Base-by-base conservation (phyloP, 2,329 filamentous ascomycete genomes). In the Clarireedia sp. region DNA sequence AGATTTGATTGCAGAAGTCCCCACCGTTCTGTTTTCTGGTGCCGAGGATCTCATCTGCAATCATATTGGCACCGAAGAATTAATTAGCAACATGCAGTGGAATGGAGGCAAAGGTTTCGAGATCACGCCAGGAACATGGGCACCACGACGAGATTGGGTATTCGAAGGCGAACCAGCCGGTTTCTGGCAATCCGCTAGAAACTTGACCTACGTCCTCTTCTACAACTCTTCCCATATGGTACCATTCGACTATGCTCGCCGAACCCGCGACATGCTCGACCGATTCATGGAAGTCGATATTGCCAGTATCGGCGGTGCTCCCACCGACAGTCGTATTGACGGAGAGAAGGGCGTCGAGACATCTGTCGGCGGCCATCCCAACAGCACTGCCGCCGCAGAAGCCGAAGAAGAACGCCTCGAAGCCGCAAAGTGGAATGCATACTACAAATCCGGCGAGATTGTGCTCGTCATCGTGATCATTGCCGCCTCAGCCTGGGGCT, bases 211-310 rank as follows among this genome's bases (percentile, higher is more conserved):
- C 68, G 85, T 99, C 33, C 78, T 95, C 41, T 96, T 97, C 73
- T 89, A 95, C 76, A 95, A 99, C 70, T 85, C 90, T 16, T 95
- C 89, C 49, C 94, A 99, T 72, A 99, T 99, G 94, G 94, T 99
- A 1, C 95, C 94, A 0, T 97, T 94, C 67, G 92, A 99, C 71
- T 88, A 87, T 64, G 86, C 92, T 1, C 84, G 90, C 48, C 86
- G 90, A 58, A 87, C 85, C 19, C 83, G 92, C 59, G 94, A 97
- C 70, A 99, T 99, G 94, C 83, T 99, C 16, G 92, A 99, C 71
- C 87, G 94, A 41, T 96, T 99, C 73, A 90, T 97, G 80, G 82
- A 83, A 48, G 89, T 99, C 41, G 90, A 97, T 68, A 95, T 97
- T 62, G 87, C 82, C 64, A 86, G 81, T 66, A 95, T 96, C 62